Percentiles rank a stretch among this genome's conserved stretches.
Conservation (phyloP, 805 yeast species). For the Starmerella lactis-condensi region DNA sequence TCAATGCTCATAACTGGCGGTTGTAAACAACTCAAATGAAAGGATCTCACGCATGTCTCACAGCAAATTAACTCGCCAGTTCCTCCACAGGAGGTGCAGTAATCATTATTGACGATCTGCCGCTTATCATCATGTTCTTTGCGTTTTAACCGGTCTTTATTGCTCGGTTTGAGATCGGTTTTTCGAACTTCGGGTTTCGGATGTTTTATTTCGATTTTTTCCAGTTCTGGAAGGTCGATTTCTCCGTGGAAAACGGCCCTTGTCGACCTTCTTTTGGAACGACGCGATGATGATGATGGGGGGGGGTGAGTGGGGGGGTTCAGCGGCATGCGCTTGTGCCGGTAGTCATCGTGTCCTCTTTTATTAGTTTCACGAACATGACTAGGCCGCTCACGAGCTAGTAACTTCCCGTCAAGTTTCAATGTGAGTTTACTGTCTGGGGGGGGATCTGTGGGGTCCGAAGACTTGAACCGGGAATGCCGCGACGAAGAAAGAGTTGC, state of each 20-base stretch:
- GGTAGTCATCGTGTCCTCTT: conserved; percentile 10
- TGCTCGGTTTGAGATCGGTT: conserved; percentile 14
- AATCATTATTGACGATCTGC: conserved; percentile 51
- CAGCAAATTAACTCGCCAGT: conserved; percentile 83
- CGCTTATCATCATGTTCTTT: conserved; percentile 1
- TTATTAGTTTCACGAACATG: conserved; percentile 7
- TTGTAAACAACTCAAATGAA: conserved; percentile 77
- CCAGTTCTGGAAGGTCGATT: neutral
- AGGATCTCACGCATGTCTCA: conserved; percentile 79
- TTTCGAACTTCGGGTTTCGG: conserved; percentile 2
- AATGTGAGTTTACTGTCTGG: too few relatives aligned
- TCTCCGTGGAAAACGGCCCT: conserved; percentile 1
- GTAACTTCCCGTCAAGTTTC: too few relatives aligned
- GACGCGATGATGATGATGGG: too few relatives aligned
- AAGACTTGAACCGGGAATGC: too few relatives aligned
- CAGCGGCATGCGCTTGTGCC: conserved; percentile 8
- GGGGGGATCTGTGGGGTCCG: too few relatives aligned
- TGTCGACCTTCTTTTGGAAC: conserved; percentile 3
- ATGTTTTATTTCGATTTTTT: neutral
- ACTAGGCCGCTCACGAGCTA: conserved; percentile 5
- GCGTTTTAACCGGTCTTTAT: neutral
- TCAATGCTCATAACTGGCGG: conserved; percentile 61
- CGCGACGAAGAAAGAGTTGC: too few relatives aligned
- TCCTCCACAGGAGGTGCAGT: conserved; percentile 77
- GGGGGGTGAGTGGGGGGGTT: too few relatives aligned